A percentile compares a stretch with the other conserved stretches of the same genome.
These are phyloP conservation scores for Plasmodium gonderi DNA, from an alignment of 169 alveolate species.

Conservation along the genomic window DNA sequence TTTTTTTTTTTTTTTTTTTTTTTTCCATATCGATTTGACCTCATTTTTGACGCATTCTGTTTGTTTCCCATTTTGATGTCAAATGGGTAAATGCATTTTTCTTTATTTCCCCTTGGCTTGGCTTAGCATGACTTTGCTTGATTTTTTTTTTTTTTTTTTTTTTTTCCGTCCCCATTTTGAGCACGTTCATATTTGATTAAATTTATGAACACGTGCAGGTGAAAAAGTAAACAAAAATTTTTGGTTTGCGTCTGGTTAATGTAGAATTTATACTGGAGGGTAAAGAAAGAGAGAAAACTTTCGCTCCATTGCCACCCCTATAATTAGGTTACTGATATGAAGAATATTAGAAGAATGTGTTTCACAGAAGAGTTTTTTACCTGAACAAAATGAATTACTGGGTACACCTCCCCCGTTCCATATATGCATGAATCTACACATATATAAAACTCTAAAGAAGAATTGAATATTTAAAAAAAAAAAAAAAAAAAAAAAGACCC, in stretches of 20 bases:
- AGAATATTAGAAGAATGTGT: too few relatives aligned
- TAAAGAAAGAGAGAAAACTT: background rate
- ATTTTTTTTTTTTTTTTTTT: background rate
- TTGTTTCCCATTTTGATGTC: background rate
- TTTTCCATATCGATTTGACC: background rate
- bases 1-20: too few relatives aligned
- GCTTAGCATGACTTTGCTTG: too few relatives aligned
- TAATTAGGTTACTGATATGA: too few relatives aligned
- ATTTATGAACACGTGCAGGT: conserved; percentile 1
- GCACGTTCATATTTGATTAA: background rate
- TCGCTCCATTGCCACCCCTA: background rate
- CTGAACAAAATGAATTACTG: too few relatives aligned
- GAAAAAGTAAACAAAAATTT: background rate
- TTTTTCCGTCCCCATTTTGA: background rate
- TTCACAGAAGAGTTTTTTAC: too few relatives aligned
- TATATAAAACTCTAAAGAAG: too few relatives aligned
- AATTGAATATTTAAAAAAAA: too few relatives aligned
- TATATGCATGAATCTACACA: too few relatives aligned
- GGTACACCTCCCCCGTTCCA: too few relatives aligned
- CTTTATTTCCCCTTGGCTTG: too few relatives aligned
- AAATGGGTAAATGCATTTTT: background rate
- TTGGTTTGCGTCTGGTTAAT: background rate
- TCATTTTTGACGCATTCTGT: background rate
- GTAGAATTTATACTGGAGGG: background rate
- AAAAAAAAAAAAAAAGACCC: too few relatives aligned